phyloP scores from a whole-genome alignment of 2,329 filamentous ascomycete species.

The Chaetomiaceae sp. region DNA sequence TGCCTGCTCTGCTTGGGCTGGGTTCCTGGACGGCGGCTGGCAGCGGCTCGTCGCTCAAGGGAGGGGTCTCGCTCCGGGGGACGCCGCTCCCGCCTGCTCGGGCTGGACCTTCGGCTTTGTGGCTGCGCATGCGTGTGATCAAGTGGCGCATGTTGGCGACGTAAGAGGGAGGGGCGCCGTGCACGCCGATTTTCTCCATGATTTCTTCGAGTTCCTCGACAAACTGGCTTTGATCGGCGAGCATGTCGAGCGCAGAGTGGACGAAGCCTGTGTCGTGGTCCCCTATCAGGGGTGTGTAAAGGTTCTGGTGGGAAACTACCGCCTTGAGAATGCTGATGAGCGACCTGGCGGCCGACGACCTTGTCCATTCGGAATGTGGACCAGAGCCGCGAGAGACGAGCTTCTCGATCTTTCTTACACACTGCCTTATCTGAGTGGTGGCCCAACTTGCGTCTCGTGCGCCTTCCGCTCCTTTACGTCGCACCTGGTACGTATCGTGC shows the following conservation, averaged over 20 bases:
- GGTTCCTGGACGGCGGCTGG: background rate
- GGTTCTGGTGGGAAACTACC: slow-evolving; percentile 42
- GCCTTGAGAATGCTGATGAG: slow-evolving; percentile 45
- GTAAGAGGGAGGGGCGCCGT: slow-evolving; percentile 29
- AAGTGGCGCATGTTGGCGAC: slow-evolving; percentile 29
- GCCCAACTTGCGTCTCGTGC: slow-evolving; percentile 45
- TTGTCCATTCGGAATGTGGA: slow-evolving; percentile 36
- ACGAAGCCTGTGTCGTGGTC: slow-evolving; percentile 41
- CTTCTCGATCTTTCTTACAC: slow-evolving; percentile 40
- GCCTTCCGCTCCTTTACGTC: slow-evolving; percentile 28
- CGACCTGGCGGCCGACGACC: slow-evolving; percentile 42
- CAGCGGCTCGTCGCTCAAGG: background rate
- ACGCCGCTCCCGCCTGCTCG: slow-evolving; percentile 1
- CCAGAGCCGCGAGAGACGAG: slow-evolving; percentile 34
- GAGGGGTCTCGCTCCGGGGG: slow-evolving; percentile 18
- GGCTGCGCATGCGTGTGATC: slow-evolving; percentile 27
- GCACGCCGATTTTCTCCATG: slow-evolving; percentile 26
- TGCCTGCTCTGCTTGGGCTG: background rate
- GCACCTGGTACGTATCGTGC: slow-evolving; percentile 5
- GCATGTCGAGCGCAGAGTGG: slow-evolving; percentile 38
- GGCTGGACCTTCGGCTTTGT: slow-evolving; percentile 6
- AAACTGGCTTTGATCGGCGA: slow-evolving; percentile 43
- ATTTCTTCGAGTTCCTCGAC: slow-evolving; percentile 35
- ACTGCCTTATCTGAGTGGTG: slow-evolving; percentile 41
- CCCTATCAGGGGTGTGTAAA: slow-evolving; percentile 46